These are phyloP conservation scores for Golovinomyces cichoracearum DNA, from an alignment of 2,329 filamentous ascomycete species.

Conservation along the genomic window DNA sequence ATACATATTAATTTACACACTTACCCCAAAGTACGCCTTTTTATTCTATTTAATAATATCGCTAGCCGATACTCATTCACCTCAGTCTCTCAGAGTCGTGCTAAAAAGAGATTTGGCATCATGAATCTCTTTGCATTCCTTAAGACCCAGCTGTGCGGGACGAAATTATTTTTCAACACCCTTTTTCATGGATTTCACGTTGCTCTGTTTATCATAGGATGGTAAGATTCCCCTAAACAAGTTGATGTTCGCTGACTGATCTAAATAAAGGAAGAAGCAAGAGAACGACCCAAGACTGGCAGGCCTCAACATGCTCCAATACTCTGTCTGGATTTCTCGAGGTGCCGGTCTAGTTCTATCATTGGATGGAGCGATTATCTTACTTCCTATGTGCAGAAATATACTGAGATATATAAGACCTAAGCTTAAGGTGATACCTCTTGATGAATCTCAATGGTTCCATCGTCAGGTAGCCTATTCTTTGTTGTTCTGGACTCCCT, in stretches of 20 bases:
- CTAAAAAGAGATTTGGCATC: background rate
- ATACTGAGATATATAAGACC: conserved; percentile 63
- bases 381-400: conserved; percentile 86
- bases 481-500: conserved; percentile 52
- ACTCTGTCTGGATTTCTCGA: conserved; percentile 87
- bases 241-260: conserved; percentile 9
- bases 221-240: conserved; percentile 28
- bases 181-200: conserved; percentile 60
- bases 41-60: background rate
- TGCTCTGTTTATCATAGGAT: conserved; percentile 59
- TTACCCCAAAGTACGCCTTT: background rate
- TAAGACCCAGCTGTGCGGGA: conserved; percentile 38
- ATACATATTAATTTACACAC: background rate
- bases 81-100: no score
- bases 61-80: no score
- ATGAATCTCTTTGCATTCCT: conserved; percentile 9
- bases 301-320: conserved; percentile 54
- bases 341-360: conserved; percentile 70
- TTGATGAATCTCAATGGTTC: conserved; percentile 96
- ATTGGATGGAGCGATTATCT: conserved; percentile 63
- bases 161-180: conserved; percentile 54
- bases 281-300: conserved; percentile 38
- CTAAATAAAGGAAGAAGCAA: conserved; percentile 47
- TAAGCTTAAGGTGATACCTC: conserved; percentile 61
- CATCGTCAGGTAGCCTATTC: conserved; percentile 85